phyloP scores from a whole-genome alignment of 345 rosid genomes.

The Populus pruinosa region DNA sequence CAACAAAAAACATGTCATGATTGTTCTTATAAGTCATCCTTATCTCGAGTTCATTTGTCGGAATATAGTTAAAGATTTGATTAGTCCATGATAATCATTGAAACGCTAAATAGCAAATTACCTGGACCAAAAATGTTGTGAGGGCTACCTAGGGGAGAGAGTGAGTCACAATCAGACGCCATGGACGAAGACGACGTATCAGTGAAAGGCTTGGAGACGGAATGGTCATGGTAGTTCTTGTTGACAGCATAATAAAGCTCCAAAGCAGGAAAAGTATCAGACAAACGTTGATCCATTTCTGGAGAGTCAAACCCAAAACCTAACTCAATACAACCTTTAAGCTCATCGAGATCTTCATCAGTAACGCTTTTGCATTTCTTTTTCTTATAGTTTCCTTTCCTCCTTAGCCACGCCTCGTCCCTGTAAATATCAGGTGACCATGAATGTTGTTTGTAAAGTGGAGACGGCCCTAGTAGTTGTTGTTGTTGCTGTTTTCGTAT shows the following conservation, averaged over 20 bases:
- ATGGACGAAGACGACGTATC: conserved; percentile 33
- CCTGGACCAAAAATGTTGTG: conserved; percentile 49
- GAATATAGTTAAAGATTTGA: neutral
- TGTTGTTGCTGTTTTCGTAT: neutral
- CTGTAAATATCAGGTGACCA: conserved; percentile 88
- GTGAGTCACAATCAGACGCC: conserved; percentile 49
- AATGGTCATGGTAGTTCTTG: conserved; percentile 48
- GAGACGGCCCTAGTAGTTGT: conserved; percentile 16
- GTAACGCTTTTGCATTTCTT: conserved; percentile 74
- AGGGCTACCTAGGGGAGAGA: conserved; percentile 58
- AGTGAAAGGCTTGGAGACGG: conserved; percentile 35
- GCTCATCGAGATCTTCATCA: conserved; percentile 89
- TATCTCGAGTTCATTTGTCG: neutral
- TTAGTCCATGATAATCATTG: neutral
- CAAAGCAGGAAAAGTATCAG: conserved; percentile 79
- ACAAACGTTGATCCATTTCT: conserved; percentile 59
- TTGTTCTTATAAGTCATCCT: neutral
- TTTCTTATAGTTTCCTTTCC: conserved; percentile 49
- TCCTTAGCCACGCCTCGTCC: conserved; percentile 81
- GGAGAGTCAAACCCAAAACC: conserved; percentile 88
- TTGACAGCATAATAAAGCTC: conserved; percentile 81
- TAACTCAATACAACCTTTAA: conserved; percentile 78
- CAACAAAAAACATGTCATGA: neutral
- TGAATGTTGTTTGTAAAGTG: conserved; percentile 69
- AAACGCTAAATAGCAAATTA: neutral